Base-by-base conservation (phyloP, 495 filamentous ascomycete genomes). In the Friedmanniomyces simplex region DNA sequence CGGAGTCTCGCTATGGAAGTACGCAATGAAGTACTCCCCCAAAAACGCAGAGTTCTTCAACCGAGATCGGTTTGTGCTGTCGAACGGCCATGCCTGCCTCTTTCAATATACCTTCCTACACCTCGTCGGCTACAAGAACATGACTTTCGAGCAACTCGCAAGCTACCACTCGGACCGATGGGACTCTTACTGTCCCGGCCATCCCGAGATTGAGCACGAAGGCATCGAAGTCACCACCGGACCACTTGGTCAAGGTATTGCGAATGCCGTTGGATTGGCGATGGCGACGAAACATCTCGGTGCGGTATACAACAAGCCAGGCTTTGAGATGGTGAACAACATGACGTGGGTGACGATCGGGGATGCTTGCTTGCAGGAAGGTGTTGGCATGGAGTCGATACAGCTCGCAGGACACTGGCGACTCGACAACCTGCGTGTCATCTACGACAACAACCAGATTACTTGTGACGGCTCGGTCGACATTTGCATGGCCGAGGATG, bases 211-310 rank as follows among this genome's bases (percentile, higher is more conserved):
- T 43, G 81, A 83, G 56, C 71, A 77, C 42, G 73, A 76, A 14
- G 81, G 79, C 7, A 76, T 84, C 52, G 81, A 83, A 65, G 78
- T 84, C 0, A 84, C 81, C 1, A 83, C 80, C 0, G 80, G 80
- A 1, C 80, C 80, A 0, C 70, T 83, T 22, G 80, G 80, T 2
- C 80, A 82, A 64, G 80, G 80, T 37, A 67, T 82, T 26, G 75
- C 79, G 2, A 83, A 83, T 62, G 77, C 80, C 0, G 80, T 82
- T 13, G 80, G 80, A 24, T 52, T 82, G 37, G 80, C 80, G 3
- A 79, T 82, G 70, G 79, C 80, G 0, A 70, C 76, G 0, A 81
- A 79, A 68, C 72, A 82, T 65, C 67, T 83, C 12, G 76, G 67
- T 0, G 77, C 78, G 0, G 74, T 63, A 0, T 83, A 74, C 66